Evolutionary conservation across 1,284 basidiomycete genomes (phyloP).

Genomic region (Rhodotorula mucilaginosa): DNA sequence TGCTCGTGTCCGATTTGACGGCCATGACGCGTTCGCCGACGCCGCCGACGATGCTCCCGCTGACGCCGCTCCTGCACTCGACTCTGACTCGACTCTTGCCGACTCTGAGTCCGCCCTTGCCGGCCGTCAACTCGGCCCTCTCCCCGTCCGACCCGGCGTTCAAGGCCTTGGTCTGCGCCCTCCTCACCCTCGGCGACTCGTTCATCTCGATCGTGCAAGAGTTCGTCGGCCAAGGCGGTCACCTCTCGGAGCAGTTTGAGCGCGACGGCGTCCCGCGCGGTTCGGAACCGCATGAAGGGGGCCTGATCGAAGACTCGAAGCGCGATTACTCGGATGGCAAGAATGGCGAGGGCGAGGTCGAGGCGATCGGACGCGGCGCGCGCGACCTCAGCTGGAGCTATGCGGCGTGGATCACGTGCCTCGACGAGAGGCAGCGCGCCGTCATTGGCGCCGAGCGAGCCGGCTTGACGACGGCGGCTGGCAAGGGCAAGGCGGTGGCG

Average conservation of each 20-base stretch:
- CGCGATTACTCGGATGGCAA: constrained; percentile 1
- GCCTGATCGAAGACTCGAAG: constrained; percentile 23
- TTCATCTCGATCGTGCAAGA: constrained; percentile 23
- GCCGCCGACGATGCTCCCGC: not conserved
- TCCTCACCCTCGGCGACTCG: constrained; percentile 17
- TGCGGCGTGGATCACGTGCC: constrained; percentile 44
- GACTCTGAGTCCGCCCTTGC: constrained; percentile 1
- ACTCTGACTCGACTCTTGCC: constrained; percentile 17
- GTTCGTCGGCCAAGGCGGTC: constrained; percentile 17
- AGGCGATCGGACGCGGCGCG: constrained; percentile 45
- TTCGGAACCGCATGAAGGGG: constrained; percentile 12
- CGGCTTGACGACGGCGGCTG: not conserved
- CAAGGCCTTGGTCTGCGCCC: constrained; percentile 1
- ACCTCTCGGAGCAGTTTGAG: constrained; percentile 25
- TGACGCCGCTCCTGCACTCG: constrained; percentile 21
- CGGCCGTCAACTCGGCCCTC: constrained; percentile 1
- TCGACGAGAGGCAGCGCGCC: constrained; percentile 2
- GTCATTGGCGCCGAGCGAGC: not conserved
- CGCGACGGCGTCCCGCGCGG: constrained; percentile 1
- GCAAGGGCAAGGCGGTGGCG: not conserved
- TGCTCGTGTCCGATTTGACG: constrained; percentile 15
- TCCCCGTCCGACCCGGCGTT: not conserved
- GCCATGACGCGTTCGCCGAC: not conserved
- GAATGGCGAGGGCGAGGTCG: constrained; percentile 3
- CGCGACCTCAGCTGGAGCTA: constrained; percentile 52